Conservation (phyloP, 441 rosid genomes). For the Arabidopsis lyrata region DNA sequence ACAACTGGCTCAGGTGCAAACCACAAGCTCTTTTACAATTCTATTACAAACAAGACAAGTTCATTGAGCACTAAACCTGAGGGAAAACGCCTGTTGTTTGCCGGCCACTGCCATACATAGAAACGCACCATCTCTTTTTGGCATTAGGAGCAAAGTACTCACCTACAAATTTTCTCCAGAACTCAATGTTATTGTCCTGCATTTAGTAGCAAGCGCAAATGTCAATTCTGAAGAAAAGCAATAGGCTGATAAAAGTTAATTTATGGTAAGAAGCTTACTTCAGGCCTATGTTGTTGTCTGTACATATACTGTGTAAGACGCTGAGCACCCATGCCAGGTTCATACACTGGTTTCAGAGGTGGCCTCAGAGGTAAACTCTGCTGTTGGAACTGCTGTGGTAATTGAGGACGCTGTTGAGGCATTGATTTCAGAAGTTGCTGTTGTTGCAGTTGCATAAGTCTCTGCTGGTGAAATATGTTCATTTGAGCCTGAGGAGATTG, state of each 20-base stretch:
- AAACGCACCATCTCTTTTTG: conserved; percentile 70
- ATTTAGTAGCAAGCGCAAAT: conserved; percentile 13
- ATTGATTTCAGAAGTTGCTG: conserved; percentile 84
- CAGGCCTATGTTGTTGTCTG: conserved; percentile 97
- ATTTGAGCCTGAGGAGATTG: conserved; percentile 84
- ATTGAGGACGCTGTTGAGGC: conserved; percentile 84
- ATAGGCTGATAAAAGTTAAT: not conserved
- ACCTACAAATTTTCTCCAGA: conserved; percentile 67
- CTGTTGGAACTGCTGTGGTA: conserved; percentile 85
- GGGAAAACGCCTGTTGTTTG: conserved; percentile 70
- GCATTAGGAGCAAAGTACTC: conserved; percentile 70
- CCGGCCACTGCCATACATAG: conserved; percentile 68
- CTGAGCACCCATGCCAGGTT: conserved; percentile 96
- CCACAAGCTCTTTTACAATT: conserved; percentile 6
- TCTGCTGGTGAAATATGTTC: conserved; percentile 74
- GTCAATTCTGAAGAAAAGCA: conserved; percentile 26
- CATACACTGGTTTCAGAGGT: conserved; percentile 75
- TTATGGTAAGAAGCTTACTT: conserved; percentile 55
- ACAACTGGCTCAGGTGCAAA: conserved; percentile 15
- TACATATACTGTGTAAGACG: conserved; percentile 90
- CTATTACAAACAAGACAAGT: conserved; percentile 15
- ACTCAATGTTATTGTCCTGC: conserved; percentile 70
- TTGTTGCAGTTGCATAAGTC: conserved; percentile 78
- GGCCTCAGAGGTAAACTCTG: conserved; percentile 78
- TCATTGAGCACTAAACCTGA: conserved; percentile 53